Evolutionary conservation across 2,329 filamentous ascomycete genomes (phyloP), one percentile per base, ranked within the genome.

Genomic region (Talaromyces sp.): DNA sequence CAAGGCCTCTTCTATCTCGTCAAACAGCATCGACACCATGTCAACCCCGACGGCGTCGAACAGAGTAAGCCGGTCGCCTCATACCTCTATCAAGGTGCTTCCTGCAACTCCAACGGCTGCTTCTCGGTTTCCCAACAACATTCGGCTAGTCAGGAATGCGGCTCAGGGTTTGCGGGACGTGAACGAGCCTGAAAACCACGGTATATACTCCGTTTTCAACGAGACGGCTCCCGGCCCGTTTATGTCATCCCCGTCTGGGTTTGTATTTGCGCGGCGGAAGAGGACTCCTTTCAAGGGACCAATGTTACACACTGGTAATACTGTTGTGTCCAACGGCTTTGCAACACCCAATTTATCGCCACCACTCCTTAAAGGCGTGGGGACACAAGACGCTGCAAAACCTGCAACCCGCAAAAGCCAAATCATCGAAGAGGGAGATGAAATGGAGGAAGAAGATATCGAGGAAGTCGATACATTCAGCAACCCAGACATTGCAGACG

Each of bases 1-100:
- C 24, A 98, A 98, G 75, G 92, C 95, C 0, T 96, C 91, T 0
- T 97, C 92, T 0, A 95, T 92, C 0, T 96, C 92, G 50, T 96
- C 89, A 5, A 89, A 88, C 62, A 88, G 86, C 24, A 88, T 89
- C 0, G 86, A 89, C 4, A 87, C 88, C 0, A 85, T 86, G 3
- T 81, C 84, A 4, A 84, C 87, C 19, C 89, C 89, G 38, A 89
- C 87, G 69, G 88, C 85, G 17, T 86, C 85, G 1, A 78, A 85
- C 55, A 83, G 83, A 50, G 77, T 84, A 38, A 84, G 84, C 14
- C 86, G 90, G 26, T 93, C 89, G 3, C 93, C 95, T 1, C 92
- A 97, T 72, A 86, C 91, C 66, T 96, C 91, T 0, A 89, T 98
- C 68, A 98, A 98, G 77, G 89, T 98, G n/a, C 85, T 98, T 2